Evolutionary conservation across 768 basidiomycete genomes (phyloP).

Genomic region (Paxillus involutus): DNA sequence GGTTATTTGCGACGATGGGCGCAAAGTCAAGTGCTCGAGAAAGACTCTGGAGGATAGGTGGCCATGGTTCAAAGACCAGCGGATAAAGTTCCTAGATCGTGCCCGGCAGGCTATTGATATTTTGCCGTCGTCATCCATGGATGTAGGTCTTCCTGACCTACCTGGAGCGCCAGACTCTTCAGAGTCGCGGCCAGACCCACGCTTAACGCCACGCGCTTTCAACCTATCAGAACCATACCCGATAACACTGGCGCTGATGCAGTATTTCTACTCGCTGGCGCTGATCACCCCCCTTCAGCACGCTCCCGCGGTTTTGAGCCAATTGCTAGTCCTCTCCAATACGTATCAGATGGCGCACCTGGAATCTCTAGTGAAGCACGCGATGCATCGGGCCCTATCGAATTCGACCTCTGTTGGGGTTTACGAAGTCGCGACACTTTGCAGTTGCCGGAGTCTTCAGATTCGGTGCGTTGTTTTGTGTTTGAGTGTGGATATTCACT

Average conservation of each 20-base stretch:
- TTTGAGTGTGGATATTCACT: constrained; percentile 13
- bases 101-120: constrained; percentile 57
- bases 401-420: constrained; percentile 87
- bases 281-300: constrained; percentile 91
- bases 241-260: constrained; percentile 83
- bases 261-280: constrained; percentile 90
- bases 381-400: constrained; percentile 86
- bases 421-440: constrained; percentile 93
- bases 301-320: constrained; percentile 84
- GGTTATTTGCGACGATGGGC: constrained; percentile 87
- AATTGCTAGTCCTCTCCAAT: constrained; percentile 78
- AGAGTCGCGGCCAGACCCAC: constrained; percentile 67
- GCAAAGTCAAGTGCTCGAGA: constrained; percentile 78
- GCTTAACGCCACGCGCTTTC: constrained; percentile 77
- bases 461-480: constrained; percentile 61
- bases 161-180: constrained; percentile 49
- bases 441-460: constrained; percentile 85
- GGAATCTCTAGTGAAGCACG: constrained; percentile 82
- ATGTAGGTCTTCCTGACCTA: constrained; percentile 62
- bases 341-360: constrained; percentile 81
- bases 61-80: constrained; percentile 90
- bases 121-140: constrained; percentile 60
- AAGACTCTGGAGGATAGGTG: constrained; percentile 87
- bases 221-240: constrained; percentile 88
- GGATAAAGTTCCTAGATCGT: constrained; percentile 54